Evolutionary conservation across 1,284 basidiomycete genomes (phyloP).

Genomic region (Sporisorium scitamineum): DNA sequence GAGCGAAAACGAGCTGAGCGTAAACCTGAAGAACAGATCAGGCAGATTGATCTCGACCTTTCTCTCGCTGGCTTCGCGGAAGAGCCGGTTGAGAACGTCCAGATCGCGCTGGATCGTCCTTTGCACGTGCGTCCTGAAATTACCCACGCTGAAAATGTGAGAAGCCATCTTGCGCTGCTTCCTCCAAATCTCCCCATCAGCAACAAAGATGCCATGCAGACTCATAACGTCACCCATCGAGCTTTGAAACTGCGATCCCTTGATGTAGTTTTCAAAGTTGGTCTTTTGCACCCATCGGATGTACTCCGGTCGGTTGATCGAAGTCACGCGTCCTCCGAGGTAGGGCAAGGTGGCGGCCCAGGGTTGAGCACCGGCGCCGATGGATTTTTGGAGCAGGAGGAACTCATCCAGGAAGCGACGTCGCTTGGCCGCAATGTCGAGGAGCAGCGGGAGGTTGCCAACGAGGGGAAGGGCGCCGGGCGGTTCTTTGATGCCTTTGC

Average conservation of each 20-base stretch:
- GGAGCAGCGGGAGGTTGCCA: conserved; percentile 42
- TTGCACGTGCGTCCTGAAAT: conserved; percentile 52
- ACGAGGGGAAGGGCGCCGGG: conserved; percentile 41
- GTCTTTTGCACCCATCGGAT: conserved; percentile 58
- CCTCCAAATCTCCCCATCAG: conserved; percentile 64
- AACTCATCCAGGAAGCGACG: conserved; percentile 50
- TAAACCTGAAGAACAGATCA: conserved; percentile 60
- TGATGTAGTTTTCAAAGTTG: conserved; percentile 54
- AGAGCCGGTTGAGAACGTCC: conserved; percentile 30
- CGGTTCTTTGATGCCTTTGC: conserved; percentile 40
- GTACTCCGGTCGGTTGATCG: conserved; percentile 53
- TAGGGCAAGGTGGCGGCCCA: conserved; percentile 37
- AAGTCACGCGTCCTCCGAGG: conserved; percentile 37
- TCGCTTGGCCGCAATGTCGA: conserved; percentile 41
- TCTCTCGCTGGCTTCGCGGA: conserved; percentile 18
- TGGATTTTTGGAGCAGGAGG: conserved; percentile 18
- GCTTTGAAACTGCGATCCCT: conserved; percentile 39
- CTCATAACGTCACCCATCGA: conserved; percentile 53
- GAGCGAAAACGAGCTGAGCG: conserved; percentile 55
- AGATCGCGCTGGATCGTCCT: conserved; percentile 48
- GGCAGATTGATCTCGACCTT: conserved; percentile 42
- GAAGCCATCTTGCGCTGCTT: conserved; percentile 60
- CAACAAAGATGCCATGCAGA: conserved; percentile 55
- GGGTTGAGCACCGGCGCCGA: conserved; percentile 33
- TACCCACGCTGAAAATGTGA: conserved; percentile 59